Conservation (phyloP, 1,139 yeast species). For the Nakaseomyces glabratus region DNA sequence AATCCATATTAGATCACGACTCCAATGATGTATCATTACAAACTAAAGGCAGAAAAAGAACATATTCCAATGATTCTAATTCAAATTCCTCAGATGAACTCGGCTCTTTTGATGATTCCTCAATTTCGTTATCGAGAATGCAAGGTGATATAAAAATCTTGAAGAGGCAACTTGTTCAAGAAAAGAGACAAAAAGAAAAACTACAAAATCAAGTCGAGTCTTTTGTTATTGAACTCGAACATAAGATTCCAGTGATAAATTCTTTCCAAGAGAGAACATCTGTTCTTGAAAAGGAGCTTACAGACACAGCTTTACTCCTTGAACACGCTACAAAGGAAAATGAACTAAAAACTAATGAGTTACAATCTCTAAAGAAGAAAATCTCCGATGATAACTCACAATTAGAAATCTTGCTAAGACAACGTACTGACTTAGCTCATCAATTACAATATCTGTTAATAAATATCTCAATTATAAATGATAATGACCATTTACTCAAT, state of each 20-base stretch:
- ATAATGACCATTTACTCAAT: slow-evolving; percentile 15
- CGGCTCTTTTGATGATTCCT: slow-evolving; percentile 10
- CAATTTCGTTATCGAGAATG: slow-evolving; percentile 34
- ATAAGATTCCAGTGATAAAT: slow-evolving; percentile 69
- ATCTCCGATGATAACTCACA: slow-evolving; percentile 33
- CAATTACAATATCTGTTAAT: slow-evolving; percentile 70
- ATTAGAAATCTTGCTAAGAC: slow-evolving; percentile 40
- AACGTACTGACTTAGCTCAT: slow-evolving; percentile 64
- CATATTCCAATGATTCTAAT: neutral
- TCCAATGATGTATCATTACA: neutral
- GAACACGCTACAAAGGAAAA: slow-evolving; percentile 40
- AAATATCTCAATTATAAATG: slow-evolving; percentile 48
- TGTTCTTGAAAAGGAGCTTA: slow-evolving; percentile 41
- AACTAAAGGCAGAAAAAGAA: neutral
- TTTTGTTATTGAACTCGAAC: slow-evolving; percentile 68
- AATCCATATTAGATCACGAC: slow-evolving; percentile 36
- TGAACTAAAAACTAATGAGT: slow-evolving; percentile 13
- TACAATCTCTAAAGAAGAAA: slow-evolving; percentile 33
- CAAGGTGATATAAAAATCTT: slow-evolving; percentile 52
- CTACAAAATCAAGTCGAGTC: slow-evolving; percentile 62
- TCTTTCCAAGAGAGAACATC: slow-evolving; percentile 50
- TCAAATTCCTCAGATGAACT: slow-evolving; percentile 20
- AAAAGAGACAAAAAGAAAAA: slow-evolving; percentile 60
- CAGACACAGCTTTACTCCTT: slow-evolving; percentile 41
- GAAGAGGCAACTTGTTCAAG: slow-evolving; percentile 60